These are phyloP conservation scores for Vigna angularis DNA, from an alignment of 306 rosid genomes.

Conservation along the genomic window DNA sequence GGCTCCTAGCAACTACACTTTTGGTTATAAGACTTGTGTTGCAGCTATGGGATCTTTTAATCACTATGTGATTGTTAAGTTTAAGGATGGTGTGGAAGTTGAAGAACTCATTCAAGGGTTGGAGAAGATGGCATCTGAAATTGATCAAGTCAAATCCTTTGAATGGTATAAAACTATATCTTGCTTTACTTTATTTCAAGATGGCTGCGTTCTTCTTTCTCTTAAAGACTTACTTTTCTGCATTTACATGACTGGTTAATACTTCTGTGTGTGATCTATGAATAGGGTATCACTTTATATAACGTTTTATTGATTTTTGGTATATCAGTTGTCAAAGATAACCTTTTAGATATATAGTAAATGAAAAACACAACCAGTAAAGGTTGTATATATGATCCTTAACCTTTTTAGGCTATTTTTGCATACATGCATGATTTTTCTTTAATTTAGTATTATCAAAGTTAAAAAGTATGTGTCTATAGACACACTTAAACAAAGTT, in stretches of 20 bases:
- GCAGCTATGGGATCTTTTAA: constrained; percentile 76
- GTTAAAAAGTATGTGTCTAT: no score
- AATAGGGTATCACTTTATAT: not conserved
- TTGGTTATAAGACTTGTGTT: constrained; percentile 23
- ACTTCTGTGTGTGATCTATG: not conserved
- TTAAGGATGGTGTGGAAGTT: constrained; percentile 71
- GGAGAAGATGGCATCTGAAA: constrained; percentile 66
- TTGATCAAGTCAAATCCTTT: constrained; percentile 74
- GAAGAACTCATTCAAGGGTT: constrained; percentile 68
- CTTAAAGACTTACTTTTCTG: not conserved
- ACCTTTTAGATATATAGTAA: not conserved
- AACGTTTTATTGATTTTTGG: not conserved
- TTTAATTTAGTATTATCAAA: no score
- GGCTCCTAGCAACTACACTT: constrained; percentile 8
- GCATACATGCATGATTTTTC: not conserved
- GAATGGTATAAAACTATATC: constrained; percentile 61
- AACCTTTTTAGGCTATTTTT: not conserved
- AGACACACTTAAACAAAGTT: no score
- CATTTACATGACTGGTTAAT: not conserved
- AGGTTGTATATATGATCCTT: not conserved
- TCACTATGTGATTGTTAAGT: constrained; percentile 84
- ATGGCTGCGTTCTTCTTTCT: not conserved
- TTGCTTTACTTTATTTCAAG: not conserved
- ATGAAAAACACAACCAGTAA: not conserved
- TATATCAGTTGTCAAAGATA: not conserved